Conservation (phyloP, 2,329 filamentous ascomycete genomes). For the Lachnellula cervina region DNA sequence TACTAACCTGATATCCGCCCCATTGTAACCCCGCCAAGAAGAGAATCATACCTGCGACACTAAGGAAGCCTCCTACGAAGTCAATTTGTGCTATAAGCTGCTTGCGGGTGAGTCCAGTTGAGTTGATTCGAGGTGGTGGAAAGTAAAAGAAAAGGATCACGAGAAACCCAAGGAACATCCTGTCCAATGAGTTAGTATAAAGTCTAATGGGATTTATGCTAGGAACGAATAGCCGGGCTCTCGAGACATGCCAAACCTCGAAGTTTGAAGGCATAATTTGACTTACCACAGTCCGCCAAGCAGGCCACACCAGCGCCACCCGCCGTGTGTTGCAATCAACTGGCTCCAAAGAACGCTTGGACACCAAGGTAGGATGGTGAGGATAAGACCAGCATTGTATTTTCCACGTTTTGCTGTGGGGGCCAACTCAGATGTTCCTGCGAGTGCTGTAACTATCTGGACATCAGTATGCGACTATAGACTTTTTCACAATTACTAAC, state of each 20-base stretch:
- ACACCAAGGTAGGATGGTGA: conserved; percentile 57
- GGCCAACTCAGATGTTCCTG: conserved; percentile 63
- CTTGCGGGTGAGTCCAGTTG: conserved; percentile 33
- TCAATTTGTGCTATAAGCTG: conserved; percentile 44
- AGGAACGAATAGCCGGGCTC: too few species aligned
- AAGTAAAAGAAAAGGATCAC: conserved; percentile 49
- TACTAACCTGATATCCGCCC: conserved; percentile 44
- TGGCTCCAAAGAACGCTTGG: conserved; percentile 58
- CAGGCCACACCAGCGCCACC: conserved; percentile 51
- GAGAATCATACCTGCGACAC: conserved; percentile 44
- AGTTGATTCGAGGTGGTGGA: conserved; percentile 44
- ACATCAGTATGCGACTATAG: background rate
- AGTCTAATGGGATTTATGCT: too few species aligned
- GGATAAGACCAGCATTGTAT: conserved; percentile 55
- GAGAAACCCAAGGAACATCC: conserved; percentile 45
- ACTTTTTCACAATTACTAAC: background rate
- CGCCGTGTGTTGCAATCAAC: conserved; percentile 42
- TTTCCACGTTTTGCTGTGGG: conserved; percentile 57
- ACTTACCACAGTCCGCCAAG: conserved; percentile 43
- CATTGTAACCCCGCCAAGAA: conserved; percentile 50
- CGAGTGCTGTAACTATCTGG: conserved; percentile 52
- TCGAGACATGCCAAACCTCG: too few species aligned
- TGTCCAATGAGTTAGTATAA: too few species aligned
- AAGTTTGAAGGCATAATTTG: too few species aligned
- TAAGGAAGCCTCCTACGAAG: conserved; percentile 46